A percentile compares a stretch with the other conserved stretches of the same genome.
These are phyloP conservation scores for Hypoxylon sp. DNA, from an alignment of 2,329 filamentous ascomycete species.

Conservation along the genomic window DNA sequence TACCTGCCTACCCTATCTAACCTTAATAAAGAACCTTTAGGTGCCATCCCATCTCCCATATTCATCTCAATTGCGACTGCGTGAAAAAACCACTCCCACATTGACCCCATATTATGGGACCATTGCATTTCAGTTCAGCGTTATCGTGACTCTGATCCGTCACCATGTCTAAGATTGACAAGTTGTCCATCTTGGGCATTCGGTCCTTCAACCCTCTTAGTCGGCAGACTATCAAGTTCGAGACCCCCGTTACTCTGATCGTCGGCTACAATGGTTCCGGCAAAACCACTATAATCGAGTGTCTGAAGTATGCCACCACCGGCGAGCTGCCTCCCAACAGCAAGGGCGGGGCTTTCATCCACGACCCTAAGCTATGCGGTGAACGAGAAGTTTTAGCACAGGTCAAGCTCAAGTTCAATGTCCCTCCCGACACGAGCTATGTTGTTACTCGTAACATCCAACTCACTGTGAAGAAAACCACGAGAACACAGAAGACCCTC, in stretches of 20 bases:
- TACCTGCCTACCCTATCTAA: not conserved
- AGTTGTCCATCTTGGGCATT: slow-evolving; percentile 84
- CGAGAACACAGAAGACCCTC: slow-evolving; percentile 83
- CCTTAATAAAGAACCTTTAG: not conserved
- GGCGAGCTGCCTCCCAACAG: slow-evolving; percentile 94
- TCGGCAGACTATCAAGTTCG: slow-evolving; percentile 87
- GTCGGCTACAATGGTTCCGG: slow-evolving; percentile 98
- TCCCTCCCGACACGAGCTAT: slow-evolving; percentile 82
- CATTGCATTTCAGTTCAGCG: slow-evolving; percentile 16
- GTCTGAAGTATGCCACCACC: slow-evolving; percentile 97
- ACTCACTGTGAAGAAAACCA: slow-evolving; percentile 86
- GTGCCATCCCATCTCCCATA: not conserved
- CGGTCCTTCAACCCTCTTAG: slow-evolving; percentile 87
- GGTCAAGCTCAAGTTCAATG: slow-evolving; percentile 89
- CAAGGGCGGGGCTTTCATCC: slow-evolving; percentile 91
- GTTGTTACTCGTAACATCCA: slow-evolving; percentile 88
- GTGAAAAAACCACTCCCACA: not conserved
- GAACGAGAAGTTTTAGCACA: slow-evolving; percentile 93
- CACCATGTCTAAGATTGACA: slow-evolving; percentile 85
- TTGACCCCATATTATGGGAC: slow-evolving; percentile 30
- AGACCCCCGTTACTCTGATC: slow-evolving; percentile 92
- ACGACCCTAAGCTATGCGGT: slow-evolving; percentile 92
- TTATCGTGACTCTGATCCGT: slow-evolving; percentile 30
- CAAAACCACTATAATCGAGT: slow-evolving; percentile 99
- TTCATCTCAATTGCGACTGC: slow-evolving; percentile 12